Percentiles rank a stretch among this genome's conserved stretches.
These are phyloP conservation scores for Epicoccum nigrum DNA, from an alignment of 2,329 filamentous ascomycete species.

Conservation along the genomic window DNA sequence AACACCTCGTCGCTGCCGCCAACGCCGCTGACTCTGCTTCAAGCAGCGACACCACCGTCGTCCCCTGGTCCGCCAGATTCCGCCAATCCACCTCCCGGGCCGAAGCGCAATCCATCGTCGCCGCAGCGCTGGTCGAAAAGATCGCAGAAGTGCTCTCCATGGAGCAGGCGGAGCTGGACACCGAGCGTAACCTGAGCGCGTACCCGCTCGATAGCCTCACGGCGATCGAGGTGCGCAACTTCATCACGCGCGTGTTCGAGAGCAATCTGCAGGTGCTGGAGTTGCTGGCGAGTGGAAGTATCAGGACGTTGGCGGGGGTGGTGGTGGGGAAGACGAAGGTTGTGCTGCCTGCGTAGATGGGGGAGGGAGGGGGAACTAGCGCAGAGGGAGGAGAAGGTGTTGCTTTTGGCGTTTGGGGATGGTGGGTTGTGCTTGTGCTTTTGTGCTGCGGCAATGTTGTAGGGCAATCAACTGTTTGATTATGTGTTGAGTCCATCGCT, in stretches of 20 bases:
- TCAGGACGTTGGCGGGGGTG: background rate
- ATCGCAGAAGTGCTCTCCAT: constrained; percentile 34
- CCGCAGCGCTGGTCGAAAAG: constrained; percentile 32
- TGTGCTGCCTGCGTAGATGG: background rate
- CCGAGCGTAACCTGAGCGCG: constrained; percentile 25
- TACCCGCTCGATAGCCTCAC: constrained; percentile 38
- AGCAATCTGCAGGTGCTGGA: constrained; percentile 62
- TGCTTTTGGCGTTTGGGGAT: background rate
- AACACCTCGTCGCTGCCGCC: constrained; percentile 27
- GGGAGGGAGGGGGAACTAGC: background rate
- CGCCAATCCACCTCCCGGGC: constrained; percentile 25
- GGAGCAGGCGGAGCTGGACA: constrained; percentile 35
- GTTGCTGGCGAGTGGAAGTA: constrained; percentile 53
- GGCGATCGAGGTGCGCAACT: constrained; percentile 42
- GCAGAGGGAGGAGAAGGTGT: background rate
- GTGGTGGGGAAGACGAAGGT: constrained; percentile 8
- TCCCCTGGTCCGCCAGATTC: constrained; percentile 32
- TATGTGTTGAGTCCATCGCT: too few relatives aligned
- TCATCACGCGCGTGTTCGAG: constrained; percentile 50
- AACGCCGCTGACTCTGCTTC: constrained; percentile 24
- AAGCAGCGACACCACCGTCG: background rate
- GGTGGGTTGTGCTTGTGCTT: too few relatives aligned
- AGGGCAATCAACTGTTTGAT: too few relatives aligned
- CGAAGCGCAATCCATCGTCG: constrained; percentile 33
- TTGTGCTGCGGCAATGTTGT: too few relatives aligned